Evolutionary conservation across 2,329 filamentous ascomycete genomes (phyloP), one percentile per base, ranked within the genome.

Genomic region (Grosmannia huntii): DNA sequence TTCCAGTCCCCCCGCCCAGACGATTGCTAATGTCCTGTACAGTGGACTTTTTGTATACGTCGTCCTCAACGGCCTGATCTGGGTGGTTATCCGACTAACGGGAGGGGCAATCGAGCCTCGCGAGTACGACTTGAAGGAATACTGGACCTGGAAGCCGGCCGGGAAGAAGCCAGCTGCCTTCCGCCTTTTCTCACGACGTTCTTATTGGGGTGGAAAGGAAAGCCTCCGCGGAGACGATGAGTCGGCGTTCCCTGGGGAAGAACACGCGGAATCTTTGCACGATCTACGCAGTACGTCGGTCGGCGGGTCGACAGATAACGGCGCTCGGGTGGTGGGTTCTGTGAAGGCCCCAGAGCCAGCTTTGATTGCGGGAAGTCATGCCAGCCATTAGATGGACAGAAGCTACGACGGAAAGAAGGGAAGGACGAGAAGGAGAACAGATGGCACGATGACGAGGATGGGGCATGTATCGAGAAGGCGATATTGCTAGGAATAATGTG

Each of bases 1-100:
- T 27, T n/a, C 49, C 27, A 7, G 1, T 11, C 33, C 9, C 36
- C 36, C 36, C 16, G 16, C 2, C 12, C 16, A 38, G 36, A 38
- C 14, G 12, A 48, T 23, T 38, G 5, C 9, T 41, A n/a, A 36
- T 28, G 9, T 6, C 4, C 0, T 10, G 1, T 1, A 21, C 59
- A 80, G 77, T 1, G 78, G 78, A 16, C 65, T 86, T 71, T 68
- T 87, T 72, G 63, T 79, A 60, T 72, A 81, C 70, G 62, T 78
- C 61, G 60, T 76, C 62, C 65, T 83, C 73, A 72, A 80, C 69
- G 67, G 70, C 3, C 66, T 76, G 41, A 74, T 81, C 51, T 76
- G 72, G 53, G 57, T 75, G 10, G 67, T 77, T 6, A 72, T 80
- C 57, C 70, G 68, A 46, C 55, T 73, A 28, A 77, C 75, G 1